Evolutionary conservation across 73 alveolate genomes (phyloP).

Genomic region (Paramecium biaurelia): DNA sequence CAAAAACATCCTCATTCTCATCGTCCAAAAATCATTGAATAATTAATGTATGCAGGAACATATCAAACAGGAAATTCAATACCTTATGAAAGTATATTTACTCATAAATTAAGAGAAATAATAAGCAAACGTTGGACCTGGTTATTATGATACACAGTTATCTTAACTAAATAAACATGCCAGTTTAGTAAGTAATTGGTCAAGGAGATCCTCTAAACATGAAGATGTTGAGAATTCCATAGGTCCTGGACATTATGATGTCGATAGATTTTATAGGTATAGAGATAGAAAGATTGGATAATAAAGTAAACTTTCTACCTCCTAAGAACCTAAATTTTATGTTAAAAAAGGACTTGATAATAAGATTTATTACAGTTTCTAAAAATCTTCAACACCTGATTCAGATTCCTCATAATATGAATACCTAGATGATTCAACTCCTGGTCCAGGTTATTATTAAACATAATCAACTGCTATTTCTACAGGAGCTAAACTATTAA

Average conservation of each 20-base stretch:
- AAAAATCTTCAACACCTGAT: not conserved
- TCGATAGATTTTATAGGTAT: not conserved
- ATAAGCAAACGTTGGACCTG: slow-evolving; percentile 27
- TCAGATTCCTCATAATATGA: slow-evolving; percentile 20
- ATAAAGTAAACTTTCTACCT: not conserved
- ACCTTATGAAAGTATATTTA: slow-evolving; percentile 19
- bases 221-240: not conserved
- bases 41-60: slow-evolving; percentile 35
- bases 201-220: not conserved
- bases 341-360: slow-evolving; percentile 23
- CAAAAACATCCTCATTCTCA: not conserved
- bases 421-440: slow-evolving; percentile 1
- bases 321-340: not conserved
- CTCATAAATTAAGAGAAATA: slow-evolving; percentile 6
- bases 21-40: slow-evolving; percentile 20
- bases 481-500: not conserved
- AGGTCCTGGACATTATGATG: slow-evolving; percentile 47
- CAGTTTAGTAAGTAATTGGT: not conserved
- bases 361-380: not conserved
- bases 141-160: not conserved
- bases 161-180: not conserved
- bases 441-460: slow-evolving; percentile 40
- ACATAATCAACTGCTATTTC: not conserved
- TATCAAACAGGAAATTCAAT: slow-evolving; percentile 15
- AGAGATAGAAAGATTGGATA: not conserved